Evolutionary conservation across 805 yeast genomes (phyloP).

Genomic region (Metschnikowia amazonensis): DNA sequence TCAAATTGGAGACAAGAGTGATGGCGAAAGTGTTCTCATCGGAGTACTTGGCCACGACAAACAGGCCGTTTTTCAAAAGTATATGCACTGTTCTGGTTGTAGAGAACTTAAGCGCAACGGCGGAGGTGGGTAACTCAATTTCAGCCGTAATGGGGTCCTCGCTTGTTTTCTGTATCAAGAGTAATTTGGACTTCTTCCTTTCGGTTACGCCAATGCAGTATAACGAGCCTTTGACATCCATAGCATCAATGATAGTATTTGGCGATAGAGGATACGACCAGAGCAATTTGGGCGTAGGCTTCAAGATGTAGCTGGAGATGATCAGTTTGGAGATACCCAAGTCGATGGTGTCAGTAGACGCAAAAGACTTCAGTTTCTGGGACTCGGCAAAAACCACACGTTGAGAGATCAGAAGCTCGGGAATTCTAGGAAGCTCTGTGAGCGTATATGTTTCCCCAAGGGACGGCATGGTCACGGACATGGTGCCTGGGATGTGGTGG

Average conservation of each 20-base stretch:
- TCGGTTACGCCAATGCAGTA: slow-evolving; percentile 39
- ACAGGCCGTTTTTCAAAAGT: slow-evolving; percentile 27
- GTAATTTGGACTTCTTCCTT: slow-evolving; percentile 25
- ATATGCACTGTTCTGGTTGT: slow-evolving; percentile 21
- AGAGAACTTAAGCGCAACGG: slow-evolving; percentile 14
- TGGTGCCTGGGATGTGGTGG: slow-evolving; percentile 1
- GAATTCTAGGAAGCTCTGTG: slow-evolving; percentile 20
- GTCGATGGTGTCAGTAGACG: slow-evolving; percentile 36
- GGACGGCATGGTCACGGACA: slow-evolving; percentile 13
- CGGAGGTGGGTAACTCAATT: slow-evolving; percentile 10
- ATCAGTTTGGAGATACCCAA: slow-evolving; percentile 53
- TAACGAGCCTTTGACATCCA: slow-evolving; percentile 31
- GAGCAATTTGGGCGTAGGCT: slow-evolving; percentile 54
- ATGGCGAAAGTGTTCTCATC: slow-evolving; percentile 2
- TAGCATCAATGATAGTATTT: slow-evolving; percentile 37
- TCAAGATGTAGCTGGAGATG: slow-evolving; percentile 47
- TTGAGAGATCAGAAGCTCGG: slow-evolving; percentile 15
- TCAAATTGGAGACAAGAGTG: slow-evolving; percentile 8
- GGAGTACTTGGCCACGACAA: slow-evolving; percentile 18
- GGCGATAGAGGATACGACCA: slow-evolving; percentile 57
- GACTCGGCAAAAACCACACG: slow-evolving; percentile 19
- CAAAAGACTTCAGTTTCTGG: slow-evolving; percentile 8
- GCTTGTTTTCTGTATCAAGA: slow-evolving; percentile 13
- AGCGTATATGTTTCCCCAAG: slow-evolving; percentile 20
- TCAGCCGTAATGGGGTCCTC: slow-evolving; percentile 14